Evolutionary conservation across 805 yeast species (phyloP).

Genomic region (Allodekkera sacchari): DNA sequence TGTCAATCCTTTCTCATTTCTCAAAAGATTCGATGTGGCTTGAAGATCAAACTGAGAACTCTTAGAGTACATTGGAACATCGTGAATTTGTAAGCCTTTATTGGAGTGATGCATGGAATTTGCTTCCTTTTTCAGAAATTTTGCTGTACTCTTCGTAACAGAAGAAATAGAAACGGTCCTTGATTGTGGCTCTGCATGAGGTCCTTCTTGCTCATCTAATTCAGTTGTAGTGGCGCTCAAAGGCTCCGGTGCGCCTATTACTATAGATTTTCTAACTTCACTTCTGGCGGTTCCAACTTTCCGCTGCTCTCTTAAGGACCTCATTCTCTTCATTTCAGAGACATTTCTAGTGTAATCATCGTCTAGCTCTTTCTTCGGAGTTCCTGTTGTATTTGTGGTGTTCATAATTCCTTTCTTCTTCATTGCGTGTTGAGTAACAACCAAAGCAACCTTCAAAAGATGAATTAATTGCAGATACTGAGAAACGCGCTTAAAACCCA

Average conservation of each 20-base stretch:
- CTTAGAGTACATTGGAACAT: slow-evolving; percentile 19
- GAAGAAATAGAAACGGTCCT: too few species aligned
- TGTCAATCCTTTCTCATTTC: slow-evolving; percentile 78
- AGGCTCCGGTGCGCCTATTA: slow-evolving; percentile 56
- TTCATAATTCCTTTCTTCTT: slow-evolving; percentile 18
- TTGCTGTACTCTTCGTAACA: too few species aligned
- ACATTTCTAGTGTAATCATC: slow-evolving; percentile 62
- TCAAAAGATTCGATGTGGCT: slow-evolving; percentile 60
- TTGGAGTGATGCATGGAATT: too few species aligned
- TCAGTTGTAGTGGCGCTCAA: slow-evolving; percentile 25
- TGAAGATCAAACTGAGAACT: slow-evolving; percentile 32
- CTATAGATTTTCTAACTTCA: slow-evolving; percentile 54
- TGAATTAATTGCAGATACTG: slow-evolving; percentile 68
- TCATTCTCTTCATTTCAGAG: slow-evolving; percentile 65
- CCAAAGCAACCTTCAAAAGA: slow-evolving; percentile 74
- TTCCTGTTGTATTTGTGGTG: background rate
- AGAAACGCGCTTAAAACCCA: slow-evolving; percentile 56
- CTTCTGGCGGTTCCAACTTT: slow-evolving; percentile 44
- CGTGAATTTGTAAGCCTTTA: slow-evolving; percentile 21
- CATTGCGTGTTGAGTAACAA: slow-evolving; percentile 62
- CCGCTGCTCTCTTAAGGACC: slow-evolving; percentile 65
- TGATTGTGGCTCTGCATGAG: background rate
- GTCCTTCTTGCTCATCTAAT: slow-evolving; percentile 9
- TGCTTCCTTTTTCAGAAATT: slow-evolving; percentile 3
- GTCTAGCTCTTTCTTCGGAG: background rate